A percentile compares a stretch with the other conserved stretches of the same genome.
phyloP scores from a whole-genome alignment of 2,329 filamentous ascomycete genomes.

The Xylariaceae sp. region DNA sequence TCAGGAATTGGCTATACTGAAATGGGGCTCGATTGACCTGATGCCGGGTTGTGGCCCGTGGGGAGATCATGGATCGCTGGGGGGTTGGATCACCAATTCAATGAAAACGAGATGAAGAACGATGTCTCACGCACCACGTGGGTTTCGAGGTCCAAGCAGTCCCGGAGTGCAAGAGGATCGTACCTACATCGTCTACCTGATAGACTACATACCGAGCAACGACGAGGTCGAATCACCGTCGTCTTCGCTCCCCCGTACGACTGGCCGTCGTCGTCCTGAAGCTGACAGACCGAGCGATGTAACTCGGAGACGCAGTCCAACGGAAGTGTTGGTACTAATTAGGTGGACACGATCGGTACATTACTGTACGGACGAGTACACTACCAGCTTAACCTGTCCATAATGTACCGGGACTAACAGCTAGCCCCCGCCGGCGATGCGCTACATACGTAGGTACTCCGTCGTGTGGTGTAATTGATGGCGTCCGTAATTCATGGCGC shows the following conservation, averaged over 20 bases:
- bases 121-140: slow-evolving; percentile 1
- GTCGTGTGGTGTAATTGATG: no score
- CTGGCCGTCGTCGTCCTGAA: no score
- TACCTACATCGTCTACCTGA: no score
- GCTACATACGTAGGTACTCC: background rate
- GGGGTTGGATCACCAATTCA: background rate
- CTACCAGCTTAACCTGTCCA: background rate
- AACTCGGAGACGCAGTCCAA: background rate
- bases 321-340: background rate
- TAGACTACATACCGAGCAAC: no score
- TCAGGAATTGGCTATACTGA: slow-evolving; percentile 5
- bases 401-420: background rate
- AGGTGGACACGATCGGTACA: background rate
- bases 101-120: background rate
- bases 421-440: background rate
- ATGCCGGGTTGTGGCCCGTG: slow-evolving; percentile 6
- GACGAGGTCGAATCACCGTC: no score
- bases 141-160: background rate
- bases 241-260: no score
- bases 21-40: background rate
- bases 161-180: no score
- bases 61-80: slow-evolving; percentile 1
- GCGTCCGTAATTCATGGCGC: background rate
- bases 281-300: background rate
- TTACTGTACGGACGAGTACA: background rate